Conservation (phyloP, 140 eudicot species). For the Artemisia princeps region DNA sequence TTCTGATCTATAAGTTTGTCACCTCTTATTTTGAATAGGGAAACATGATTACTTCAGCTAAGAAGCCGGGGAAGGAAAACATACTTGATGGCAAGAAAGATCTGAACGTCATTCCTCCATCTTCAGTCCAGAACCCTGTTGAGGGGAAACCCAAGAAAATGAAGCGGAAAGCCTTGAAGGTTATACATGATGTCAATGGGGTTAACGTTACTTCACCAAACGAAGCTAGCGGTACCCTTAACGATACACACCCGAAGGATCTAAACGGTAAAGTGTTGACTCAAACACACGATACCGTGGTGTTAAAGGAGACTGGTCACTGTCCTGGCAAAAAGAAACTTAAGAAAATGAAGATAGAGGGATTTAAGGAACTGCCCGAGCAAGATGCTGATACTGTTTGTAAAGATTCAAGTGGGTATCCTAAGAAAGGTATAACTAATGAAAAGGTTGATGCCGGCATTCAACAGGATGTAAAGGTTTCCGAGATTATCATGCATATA, state of each 20-base stretch:
- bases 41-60: slow-evolving; percentile 33
- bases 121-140: slow-evolving; percentile 12
- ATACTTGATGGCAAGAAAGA: slow-evolving; percentile 41
- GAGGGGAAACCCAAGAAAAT: slow-evolving; percentile 29
- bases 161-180: slow-evolving; percentile 24
- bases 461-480: not conserved
- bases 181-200: not conserved
- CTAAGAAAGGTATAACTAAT: not conserved
- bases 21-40: slow-evolving; percentile 22
- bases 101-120: slow-evolving; percentile 18
- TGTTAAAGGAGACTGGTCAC: too few species aligned
- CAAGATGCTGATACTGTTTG: too few species aligned
- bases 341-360: too few species aligned
- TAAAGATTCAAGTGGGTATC: not conserved
- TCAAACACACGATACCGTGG: too few species aligned
- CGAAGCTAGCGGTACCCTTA: too few species aligned
- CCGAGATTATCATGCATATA: not conserved
- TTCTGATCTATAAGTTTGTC: not conserved
- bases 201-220: too few species aligned
- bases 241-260: too few species aligned
- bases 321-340: too few species aligned
- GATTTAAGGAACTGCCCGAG: too few species aligned
- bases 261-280: too few species aligned
- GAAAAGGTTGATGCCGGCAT: not conserved
- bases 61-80: slow-evolving; percentile 60